phyloP scores from a whole-genome alignment of 2,329 filamentous ascomycete species.

The Fusarium bulbicola region DNA sequence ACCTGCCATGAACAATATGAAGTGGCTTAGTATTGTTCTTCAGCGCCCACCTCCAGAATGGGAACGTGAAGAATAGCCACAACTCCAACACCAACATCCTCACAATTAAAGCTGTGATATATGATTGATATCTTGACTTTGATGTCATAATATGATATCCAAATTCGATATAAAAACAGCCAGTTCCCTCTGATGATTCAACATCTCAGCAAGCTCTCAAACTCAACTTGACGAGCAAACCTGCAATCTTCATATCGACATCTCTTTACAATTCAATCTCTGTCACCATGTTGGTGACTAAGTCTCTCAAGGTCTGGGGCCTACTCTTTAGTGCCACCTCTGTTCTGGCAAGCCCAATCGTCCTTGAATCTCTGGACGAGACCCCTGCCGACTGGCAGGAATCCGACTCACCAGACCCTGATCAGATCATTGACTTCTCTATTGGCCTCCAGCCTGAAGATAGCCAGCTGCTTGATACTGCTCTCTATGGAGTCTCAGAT shows the following conservation, averaged over 20 bases:
- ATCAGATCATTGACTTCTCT: conserved; percentile 42
- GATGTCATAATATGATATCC: not conserved
- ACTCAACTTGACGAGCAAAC: not conserved
- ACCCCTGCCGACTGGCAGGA: conserved; percentile 39
- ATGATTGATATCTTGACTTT: not conserved
- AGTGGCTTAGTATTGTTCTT: conserved; percentile 40
- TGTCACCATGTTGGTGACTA: conserved; percentile 6
- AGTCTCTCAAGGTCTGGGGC: conserved; percentile 5
- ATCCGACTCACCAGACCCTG: conserved; percentile 18
- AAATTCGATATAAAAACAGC: conserved; percentile 24
- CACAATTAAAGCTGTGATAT: not conserved
- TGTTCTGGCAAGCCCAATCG: conserved; percentile 21
- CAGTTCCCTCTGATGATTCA: not conserved
- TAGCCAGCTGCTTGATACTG: conserved; percentile 50
- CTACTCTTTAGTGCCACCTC: conserved; percentile 16
- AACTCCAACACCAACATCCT: not conserved
- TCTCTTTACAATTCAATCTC: not conserved
- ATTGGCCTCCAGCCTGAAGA: conserved; percentile 44
- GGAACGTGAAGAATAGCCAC: conserved; percentile 12
- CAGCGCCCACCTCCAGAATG: conserved; percentile 10
- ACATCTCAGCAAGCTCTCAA: not conserved
- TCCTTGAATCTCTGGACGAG: conserved; percentile 35
- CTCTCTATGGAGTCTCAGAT: conserved; percentile 59
- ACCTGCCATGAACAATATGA: conserved; percentile 39
- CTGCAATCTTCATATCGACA: not conserved